These are phyloP conservation scores for Ceratocystiopsis sp. DNA, from an alignment of 2,329 filamentous ascomycete genomes.

Conservation along the genomic window DNA sequence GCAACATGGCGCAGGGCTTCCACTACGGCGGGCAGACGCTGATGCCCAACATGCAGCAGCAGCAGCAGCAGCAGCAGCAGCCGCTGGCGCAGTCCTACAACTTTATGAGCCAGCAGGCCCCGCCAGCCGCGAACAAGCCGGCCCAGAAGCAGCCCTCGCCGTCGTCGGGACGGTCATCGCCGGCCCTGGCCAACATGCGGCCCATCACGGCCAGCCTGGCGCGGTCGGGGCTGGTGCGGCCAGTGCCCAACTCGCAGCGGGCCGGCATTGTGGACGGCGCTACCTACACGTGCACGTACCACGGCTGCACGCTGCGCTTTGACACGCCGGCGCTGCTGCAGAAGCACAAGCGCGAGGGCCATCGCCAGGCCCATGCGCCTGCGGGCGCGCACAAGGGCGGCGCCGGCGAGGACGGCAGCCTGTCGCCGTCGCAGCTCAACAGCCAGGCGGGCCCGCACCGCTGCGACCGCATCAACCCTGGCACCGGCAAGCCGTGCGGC, in stretches of 20 bases:
- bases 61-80: conserved; percentile 7
- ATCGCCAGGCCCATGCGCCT: conserved; percentile 52
- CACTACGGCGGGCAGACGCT: conserved; percentile 25
- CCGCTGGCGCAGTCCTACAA: conserved; percentile 3
- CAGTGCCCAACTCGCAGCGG: conserved; percentile 18
- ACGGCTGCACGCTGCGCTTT: conserved; percentile 76
- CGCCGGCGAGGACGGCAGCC: conserved; percentile 11
- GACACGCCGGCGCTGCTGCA: conserved; percentile 75
- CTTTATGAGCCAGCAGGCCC: background rate
- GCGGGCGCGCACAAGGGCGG: conserved; percentile 19
- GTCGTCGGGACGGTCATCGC: too few relatives aligned
- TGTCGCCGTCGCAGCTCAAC: conserved; percentile 49
- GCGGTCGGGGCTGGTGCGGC: conserved; percentile 11
- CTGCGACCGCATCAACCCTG: conserved; percentile 85
- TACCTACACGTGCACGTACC: conserved; percentile 92
- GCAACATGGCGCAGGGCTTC: background rate
- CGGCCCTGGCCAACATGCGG: background rate
- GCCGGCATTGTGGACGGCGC: conserved; percentile 52
- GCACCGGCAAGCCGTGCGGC: conserved; percentile 86
- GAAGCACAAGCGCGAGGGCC: conserved; percentile 88
- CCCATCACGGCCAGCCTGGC: conserved; percentile 12
- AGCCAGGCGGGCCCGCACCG: conserved; percentile 86
- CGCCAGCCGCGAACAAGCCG: background rate
- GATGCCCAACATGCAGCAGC: conserved; percentile 25
- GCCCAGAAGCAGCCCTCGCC: background rate